Evolutionary conservation across 805 yeast genomes (phyloP).

Genomic region (Starmerella geochares): DNA sequence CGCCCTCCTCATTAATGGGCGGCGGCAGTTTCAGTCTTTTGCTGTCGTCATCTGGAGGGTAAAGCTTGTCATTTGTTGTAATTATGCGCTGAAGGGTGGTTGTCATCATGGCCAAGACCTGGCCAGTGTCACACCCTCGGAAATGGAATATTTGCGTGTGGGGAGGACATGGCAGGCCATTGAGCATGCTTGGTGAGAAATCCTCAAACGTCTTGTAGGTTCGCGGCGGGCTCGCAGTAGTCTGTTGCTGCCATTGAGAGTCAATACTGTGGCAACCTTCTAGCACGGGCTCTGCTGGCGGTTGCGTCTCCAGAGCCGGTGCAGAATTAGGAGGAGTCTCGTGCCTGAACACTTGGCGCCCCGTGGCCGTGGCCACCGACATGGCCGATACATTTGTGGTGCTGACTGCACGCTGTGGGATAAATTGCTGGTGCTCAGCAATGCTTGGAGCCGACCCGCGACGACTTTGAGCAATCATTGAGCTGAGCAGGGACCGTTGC

Average conservation of each 20-base stretch:
- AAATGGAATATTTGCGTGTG: constrained; percentile 42
- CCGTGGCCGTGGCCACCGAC: constrained; percentile 6
- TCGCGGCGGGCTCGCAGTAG: constrained; percentile 21
- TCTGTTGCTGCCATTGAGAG: constrained; percentile 14
- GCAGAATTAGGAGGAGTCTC: constrained; percentile 3
- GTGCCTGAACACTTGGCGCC: not conserved
- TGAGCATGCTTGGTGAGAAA: constrained; percentile 17
- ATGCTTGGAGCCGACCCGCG: constrained; percentile 11
- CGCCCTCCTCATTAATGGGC: constrained; percentile 27
- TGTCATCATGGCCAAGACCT: constrained; percentile 72
- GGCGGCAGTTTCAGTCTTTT: constrained; percentile 21
- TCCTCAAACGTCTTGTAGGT: not conserved
- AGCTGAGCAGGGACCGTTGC: constrained; percentile 23
- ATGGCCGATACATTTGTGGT: constrained; percentile 5
- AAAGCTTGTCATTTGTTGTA: constrained; percentile 77
- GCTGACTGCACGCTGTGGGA: constrained; percentile 5
- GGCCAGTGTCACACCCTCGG: constrained; percentile 72
- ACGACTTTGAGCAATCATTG: constrained; percentile 23
- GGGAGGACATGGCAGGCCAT: constrained; percentile 15
- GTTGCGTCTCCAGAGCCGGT: not conserved
- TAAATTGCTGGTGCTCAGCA: constrained; percentile 2
- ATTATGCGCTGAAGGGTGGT: constrained; percentile 76
- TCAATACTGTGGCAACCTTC: constrained; percentile 16
- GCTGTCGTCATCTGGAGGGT: constrained; percentile 42
- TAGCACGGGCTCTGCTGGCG: constrained; percentile 21